Base-by-base conservation (phyloP, 495 filamentous ascomycete genomes). In the Halenospora varia region DNA sequence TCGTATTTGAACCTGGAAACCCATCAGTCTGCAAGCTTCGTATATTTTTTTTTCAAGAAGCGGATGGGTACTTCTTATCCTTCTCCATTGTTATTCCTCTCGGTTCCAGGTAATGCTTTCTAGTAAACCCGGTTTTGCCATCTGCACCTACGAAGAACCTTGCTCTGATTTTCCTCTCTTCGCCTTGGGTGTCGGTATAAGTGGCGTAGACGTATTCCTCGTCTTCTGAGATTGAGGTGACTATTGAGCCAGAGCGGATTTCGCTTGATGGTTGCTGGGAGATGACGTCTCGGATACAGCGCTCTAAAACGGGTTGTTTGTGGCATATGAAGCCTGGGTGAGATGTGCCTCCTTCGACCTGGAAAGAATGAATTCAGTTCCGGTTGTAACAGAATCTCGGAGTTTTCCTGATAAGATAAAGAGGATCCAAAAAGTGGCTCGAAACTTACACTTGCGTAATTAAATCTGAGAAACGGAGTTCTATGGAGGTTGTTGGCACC, bases 91-190 rank as follows among this genome's bases (percentile, higher is more conserved):
- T 58, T n/a, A 79, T 70, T 1, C 74, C 75, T 11, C 65, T 68
- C 0, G 71, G 68, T 56, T 79, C 77, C 2, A 82, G 68, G 53
- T 77, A 80, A 2, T 71, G 61, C 62, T 82, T 82, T 25, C 77
- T 63, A 0, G 72, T 73, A 17, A 77, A 71, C 0, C 78, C 78
- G 13, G 67, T 74, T 55, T 82, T 80, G 6, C 78, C 78, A 62
- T 82, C 78, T 0, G 77, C 77, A 0, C 73, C 77, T 40, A 76
- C 3, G 1, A 80, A 64, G 53, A 75, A 81, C 9, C 66, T 65
- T 0, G 71, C 64, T 0, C 61, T 62, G n/a, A 79, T 63, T 2
- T n/a, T 55, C 1, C 55, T 62, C 13, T 47, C 51, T 6, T 17
- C 18, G 2, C 71, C 71, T 19, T 62, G 39, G 0, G 53, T 39